A percentile compares a stretch with the other conserved stretches of the same genome.
These are phyloP conservation scores for Polychytrium aggregatum DNA, from an alignment of 192 early-diverging fungal species.

Conservation along the genomic window DNA sequence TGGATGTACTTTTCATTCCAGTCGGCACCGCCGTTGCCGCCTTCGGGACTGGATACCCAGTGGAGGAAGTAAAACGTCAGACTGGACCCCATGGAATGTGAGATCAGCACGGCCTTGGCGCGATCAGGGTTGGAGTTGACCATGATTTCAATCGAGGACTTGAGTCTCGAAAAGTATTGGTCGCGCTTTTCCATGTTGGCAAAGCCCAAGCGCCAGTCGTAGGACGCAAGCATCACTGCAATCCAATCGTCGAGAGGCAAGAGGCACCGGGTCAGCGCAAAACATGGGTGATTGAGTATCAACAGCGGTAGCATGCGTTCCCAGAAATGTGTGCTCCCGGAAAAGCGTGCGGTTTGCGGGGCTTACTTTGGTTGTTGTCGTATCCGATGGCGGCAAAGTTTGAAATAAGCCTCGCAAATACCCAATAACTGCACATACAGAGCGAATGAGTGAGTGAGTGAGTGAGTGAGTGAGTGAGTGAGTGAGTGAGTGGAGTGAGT, in stretches of 20 bases:
- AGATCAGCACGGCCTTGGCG: constrained; percentile 31
- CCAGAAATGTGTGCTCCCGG: too few relatives aligned
- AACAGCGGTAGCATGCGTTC: too few relatives aligned
- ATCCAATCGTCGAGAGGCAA: too few relatives aligned
- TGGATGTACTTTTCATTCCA: constrained; percentile 75
- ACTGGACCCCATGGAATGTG: constrained; percentile 60
- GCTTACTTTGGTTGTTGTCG: constrained; percentile 62
- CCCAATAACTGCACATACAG: constrained; percentile 72
- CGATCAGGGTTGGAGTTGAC: too few relatives aligned
- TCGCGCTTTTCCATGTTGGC: constrained; percentile 70
- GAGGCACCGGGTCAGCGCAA: too few relatives aligned
- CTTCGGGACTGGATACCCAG: constrained; percentile 60
- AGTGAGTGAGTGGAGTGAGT: background rate
- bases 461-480: too few relatives aligned
- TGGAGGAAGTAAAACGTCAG: constrained; percentile 76
- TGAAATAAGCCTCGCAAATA: constrained; percentile 63
- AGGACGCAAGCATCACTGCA: constrained; percentile 63
- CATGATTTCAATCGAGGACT: constrained; percentile 55
- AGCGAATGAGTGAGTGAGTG: too few relatives aligned
- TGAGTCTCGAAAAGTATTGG: constrained; percentile 68
- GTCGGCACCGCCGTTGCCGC: constrained; percentile 55
- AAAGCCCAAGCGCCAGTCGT: constrained; percentile 82
- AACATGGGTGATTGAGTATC: too few relatives aligned
- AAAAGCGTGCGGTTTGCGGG: background rate
- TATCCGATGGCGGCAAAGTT: constrained; percentile 77